Percentiles rank a stretch among this genome's conserved stretches.
Evolutionary conservation across 2,329 filamentous ascomycete genomes (phyloP).

Genomic region (Colletotrichum chrysophilum): DNA sequence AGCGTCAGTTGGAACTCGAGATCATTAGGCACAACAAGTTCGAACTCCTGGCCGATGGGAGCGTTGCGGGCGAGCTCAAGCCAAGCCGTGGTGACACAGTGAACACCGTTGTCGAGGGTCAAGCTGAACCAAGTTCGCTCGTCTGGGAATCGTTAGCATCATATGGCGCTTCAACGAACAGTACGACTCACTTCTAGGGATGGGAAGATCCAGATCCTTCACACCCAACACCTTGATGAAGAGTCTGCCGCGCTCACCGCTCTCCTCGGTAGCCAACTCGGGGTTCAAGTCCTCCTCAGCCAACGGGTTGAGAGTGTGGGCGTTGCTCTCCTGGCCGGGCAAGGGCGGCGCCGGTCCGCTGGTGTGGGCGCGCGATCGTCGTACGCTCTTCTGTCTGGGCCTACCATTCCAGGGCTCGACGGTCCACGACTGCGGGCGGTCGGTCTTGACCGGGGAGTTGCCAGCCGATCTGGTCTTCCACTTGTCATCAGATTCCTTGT

Average conservation of each 20-base stretch:
- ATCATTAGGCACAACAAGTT: constrained; percentile 94
- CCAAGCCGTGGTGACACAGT: constrained; percentile 97
- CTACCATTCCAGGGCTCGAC: constrained; percentile 97
- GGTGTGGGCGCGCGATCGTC: constrained; percentile 57
- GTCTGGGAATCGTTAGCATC: constrained; percentile 54
- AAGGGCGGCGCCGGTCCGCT: constrained; percentile 78
- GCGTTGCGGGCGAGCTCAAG: constrained; percentile 90
- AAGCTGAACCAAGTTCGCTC: constrained; percentile 94
- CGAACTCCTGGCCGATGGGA: constrained; percentile 97
- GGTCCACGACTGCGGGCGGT: constrained; percentile 89
- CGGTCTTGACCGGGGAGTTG: constrained; percentile 75
- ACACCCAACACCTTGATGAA: constrained; percentile 99
- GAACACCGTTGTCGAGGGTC: constrained; percentile 96
- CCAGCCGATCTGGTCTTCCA: constrained; percentile 64
- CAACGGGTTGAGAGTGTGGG: constrained; percentile 67
- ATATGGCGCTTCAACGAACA: not conserved
- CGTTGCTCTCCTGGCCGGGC: constrained; percentile 86
- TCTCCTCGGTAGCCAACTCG: constrained; percentile 71
- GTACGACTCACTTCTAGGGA: constrained; percentile 79
- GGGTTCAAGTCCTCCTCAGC: constrained; percentile 70
- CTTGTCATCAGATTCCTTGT: constrained; percentile 67
- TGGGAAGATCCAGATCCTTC: constrained; percentile 90
- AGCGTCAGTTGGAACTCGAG: constrained; percentile 98
- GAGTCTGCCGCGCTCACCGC: constrained; percentile 84
- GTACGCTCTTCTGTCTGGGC: constrained; percentile 67